A percentile compares a stretch with the other conserved stretches of the same genome.
Conservation (phyloP, 2,329 filamentous ascomycete species). For the Gaeumannomyces tritici region DNA sequence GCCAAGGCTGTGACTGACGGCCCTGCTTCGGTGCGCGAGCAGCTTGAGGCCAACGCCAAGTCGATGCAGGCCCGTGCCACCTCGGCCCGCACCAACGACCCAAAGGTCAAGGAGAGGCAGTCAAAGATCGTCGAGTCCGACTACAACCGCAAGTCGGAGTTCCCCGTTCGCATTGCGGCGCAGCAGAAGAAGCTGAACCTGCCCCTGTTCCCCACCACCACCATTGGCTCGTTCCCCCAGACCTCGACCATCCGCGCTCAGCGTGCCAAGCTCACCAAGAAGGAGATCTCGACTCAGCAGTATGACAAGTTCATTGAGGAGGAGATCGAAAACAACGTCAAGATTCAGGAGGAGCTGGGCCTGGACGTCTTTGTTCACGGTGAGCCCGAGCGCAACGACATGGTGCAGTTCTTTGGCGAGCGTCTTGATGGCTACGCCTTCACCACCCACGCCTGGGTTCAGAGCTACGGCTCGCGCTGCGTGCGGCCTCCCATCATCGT, state of each 20-base stretch:
- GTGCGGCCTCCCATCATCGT: slow-evolving; percentile 98
- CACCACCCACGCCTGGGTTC: slow-evolving; percentile 96
- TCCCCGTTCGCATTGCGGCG: slow-evolving; percentile 73
- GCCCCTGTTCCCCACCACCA: slow-evolving; percentile 96
- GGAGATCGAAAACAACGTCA: slow-evolving; percentile 91
- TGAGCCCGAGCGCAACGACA: slow-evolving; percentile 99
- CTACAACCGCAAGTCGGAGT: slow-evolving; percentile 90
- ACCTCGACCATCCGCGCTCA: slow-evolving; percentile 96
- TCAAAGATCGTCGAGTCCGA: slow-evolving; percentile 71
- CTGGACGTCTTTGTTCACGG: slow-evolving; percentile 97
- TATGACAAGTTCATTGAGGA: slow-evolving; percentile 99
- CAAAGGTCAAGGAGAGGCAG: slow-evolving; percentile 94
- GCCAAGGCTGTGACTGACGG: slow-evolving; percentile 96
- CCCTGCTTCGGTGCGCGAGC: slow-evolving; percentile 72
- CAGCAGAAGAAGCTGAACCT: slow-evolving; percentile 92
- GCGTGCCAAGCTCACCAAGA: slow-evolving; percentile 98
- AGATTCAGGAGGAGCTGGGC: slow-evolving; percentile 96
- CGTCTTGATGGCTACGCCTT: slow-evolving; percentile 94
- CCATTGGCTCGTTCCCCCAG: slow-evolving; percentile 98
- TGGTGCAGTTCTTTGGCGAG: slow-evolving; percentile 99
- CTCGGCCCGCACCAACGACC: slow-evolving; percentile 93
- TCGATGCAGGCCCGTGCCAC: slow-evolving; percentile 84
- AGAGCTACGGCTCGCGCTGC: slow-evolving; percentile 96
- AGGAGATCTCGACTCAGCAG: slow-evolving; percentile 81
- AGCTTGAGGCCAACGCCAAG: slow-evolving; percentile 96